phyloP scores from a whole-genome alignment of 2,329 filamentous ascomycete species.

The Mariannaea sp. region DNA sequence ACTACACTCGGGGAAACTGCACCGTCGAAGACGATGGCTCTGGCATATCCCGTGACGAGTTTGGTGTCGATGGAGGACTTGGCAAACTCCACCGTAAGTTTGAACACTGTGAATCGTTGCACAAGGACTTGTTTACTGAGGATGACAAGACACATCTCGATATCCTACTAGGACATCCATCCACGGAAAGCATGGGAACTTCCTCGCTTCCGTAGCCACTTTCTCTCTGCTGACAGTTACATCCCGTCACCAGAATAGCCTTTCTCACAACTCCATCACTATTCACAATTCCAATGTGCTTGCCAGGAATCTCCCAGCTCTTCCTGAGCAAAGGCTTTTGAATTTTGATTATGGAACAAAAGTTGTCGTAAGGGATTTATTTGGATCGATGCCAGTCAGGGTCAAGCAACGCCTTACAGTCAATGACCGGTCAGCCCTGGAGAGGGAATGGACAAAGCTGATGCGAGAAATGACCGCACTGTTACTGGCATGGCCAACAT shows the following conservation, averaged over 20 bases:
- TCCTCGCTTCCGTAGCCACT: slow-evolving; percentile 75
- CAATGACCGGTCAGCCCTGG: slow-evolving; percentile 54
- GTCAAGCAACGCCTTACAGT: slow-evolving; percentile 75
- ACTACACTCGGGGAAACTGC: slow-evolving; percentile 78
- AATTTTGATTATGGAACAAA: slow-evolving; percentile 71
- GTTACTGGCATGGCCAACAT: slow-evolving; percentile 69
- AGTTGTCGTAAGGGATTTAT: slow-evolving; percentile 77
- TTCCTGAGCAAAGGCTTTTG: slow-evolving; percentile 60
- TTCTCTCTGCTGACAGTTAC: slow-evolving; percentile 78
- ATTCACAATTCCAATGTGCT: slow-evolving; percentile 73
- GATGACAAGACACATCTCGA: slow-evolving; percentile 77
- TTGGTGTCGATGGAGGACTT: slow-evolving; percentile 70
- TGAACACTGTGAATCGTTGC: not conserved
- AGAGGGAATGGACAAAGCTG: slow-evolving; percentile 69
- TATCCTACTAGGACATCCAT: slow-evolving; percentile 50
- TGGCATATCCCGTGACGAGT: slow-evolving; percentile 77
- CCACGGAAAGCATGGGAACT: slow-evolving; percentile 74
- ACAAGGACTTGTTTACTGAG: not conserved
- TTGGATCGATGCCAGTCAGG: slow-evolving; percentile 88
- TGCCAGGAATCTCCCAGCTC: slow-evolving; percentile 65
- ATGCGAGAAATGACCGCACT: slow-evolving; percentile 64
- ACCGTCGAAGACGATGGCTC: slow-evolving; percentile 81
- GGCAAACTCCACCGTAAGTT: slow-evolving; percentile 72
- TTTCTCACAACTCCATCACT: slow-evolving; percentile 66
- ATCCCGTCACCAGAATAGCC: slow-evolving; percentile 67